phyloP scores from a whole-genome alignment of 2,329 filamentous ascomycete genomes.

The Calonectria leucothoes region DNA sequence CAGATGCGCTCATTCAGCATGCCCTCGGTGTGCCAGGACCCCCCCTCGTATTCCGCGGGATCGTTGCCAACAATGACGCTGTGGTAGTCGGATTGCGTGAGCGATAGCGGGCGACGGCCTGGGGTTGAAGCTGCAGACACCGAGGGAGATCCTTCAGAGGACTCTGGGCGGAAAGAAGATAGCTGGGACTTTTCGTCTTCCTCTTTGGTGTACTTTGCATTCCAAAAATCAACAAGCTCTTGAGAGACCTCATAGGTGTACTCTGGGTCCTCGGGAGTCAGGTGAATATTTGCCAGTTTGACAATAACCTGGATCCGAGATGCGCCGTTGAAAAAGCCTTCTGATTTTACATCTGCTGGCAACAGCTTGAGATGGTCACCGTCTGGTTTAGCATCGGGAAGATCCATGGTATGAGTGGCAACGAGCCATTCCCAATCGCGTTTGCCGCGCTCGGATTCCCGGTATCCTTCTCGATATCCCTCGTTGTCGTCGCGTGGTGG shows the following conservation, averaged over 20 bases:
- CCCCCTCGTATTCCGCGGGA: conserved; percentile 56
- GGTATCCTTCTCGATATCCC: conserved; percentile 23
- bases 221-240: neutral
- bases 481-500: conserved; percentile 29
- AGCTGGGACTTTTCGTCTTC: neutral
- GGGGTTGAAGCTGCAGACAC: neutral
- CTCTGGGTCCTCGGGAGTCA: conserved; percentile 67
- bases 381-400: conserved; percentile 25
- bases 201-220: neutral
- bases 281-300: conserved; percentile 70
- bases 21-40: conserved; percentile 68
- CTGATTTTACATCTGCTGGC: conserved; percentile 38
- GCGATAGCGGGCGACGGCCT: neutral
- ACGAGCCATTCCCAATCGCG: conserved; percentile 44
- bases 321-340: conserved; percentile 43
- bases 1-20: conserved; percentile 71
- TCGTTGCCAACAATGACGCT: neutral
- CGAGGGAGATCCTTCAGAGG: neutral
- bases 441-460: conserved; percentile 30
- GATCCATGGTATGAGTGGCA: conserved; percentile 36
- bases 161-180: neutral
- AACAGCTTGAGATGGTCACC: conserved; percentile 15
- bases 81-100: neutral
- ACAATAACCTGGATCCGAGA: conserved; percentile 69
- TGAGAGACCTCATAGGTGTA: neutral